A percentile compares a stretch with the other conserved stretches of the same genome.
Conservation (phyloP, 148 eudicot species). For the Silene conica region DNA sequence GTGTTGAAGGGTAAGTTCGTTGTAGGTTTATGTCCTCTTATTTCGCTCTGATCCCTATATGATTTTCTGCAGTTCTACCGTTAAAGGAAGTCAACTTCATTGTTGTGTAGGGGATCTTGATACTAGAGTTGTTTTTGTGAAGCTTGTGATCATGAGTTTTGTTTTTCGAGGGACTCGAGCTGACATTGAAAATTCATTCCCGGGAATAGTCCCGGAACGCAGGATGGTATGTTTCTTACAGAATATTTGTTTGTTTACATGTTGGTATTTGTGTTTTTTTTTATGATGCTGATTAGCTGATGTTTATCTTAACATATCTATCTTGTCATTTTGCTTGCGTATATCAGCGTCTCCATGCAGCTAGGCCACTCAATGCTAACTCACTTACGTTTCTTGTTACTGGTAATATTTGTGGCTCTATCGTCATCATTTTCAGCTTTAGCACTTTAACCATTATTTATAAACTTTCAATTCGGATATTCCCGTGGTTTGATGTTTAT, state of each 20-base stretch:
- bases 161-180: slow-evolving; percentile 86
- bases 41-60: no score
- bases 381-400: slow-evolving; percentile 92
- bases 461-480: background rate
- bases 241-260: background rate
- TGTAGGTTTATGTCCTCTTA: no score
- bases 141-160: slow-evolving; percentile 65
- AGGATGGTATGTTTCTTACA: slow-evolving; percentile 51
- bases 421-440: slow-evolving; percentile 5
- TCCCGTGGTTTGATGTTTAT: slow-evolving; percentile 4
- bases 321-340: slow-evolving; percentile 14
- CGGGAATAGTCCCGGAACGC: slow-evolving; percentile 75
- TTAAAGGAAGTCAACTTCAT: background rate
- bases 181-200: slow-evolving; percentile 77
- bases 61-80: no score
- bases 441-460: background rate
- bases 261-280: background rate
- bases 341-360: slow-evolving; percentile 74
- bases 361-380: slow-evolving; percentile 77
- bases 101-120: background rate
- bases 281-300: slow-evolving; percentile 7
- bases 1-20: no score
- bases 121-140: slow-evolving; percentile 16
- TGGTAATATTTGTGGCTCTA: slow-evolving; percentile 35
- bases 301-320: background rate